A percentile compares a stretch with the other conserved stretches of the same genome.
These are phyloP conservation scores for Termitomyces titanicus DNA, from an alignment of 768 basidiomycete genomes.

Conservation along the genomic window DNA sequence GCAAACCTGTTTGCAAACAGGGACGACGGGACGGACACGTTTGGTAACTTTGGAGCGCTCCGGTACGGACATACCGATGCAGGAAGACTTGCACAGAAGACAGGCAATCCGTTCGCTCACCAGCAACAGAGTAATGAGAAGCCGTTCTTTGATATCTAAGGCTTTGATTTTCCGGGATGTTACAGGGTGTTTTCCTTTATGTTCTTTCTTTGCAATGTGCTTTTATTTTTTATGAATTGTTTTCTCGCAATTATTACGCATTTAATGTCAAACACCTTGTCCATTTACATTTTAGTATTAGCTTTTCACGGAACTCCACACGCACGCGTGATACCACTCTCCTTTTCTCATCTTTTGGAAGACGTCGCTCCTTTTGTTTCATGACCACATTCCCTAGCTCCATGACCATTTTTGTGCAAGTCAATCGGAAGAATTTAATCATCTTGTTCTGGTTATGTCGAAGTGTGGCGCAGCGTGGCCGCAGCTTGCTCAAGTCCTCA, in stretches of 20 bases:
- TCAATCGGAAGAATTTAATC: too few species aligned
- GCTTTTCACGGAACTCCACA: neutral
- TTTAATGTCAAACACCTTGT: neutral
- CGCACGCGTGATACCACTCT: neutral
- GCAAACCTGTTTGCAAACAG: conserved; percentile 82
- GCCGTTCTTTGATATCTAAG: conserved; percentile 75
- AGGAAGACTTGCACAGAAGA: conserved; percentile 43
- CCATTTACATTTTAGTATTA: neutral
- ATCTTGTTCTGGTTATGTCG: too few species aligned
- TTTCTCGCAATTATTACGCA: neutral
- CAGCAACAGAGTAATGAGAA: conserved; percentile 56
- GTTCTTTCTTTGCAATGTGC: neutral
- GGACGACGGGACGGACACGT: conserved; percentile 93
- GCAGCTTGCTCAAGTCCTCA: too few species aligned
- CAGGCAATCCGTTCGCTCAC: conserved; percentile 69
- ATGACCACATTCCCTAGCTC: too few species aligned
- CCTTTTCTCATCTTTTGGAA: neutral
- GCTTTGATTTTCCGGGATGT: neutral
- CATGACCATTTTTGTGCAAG: too few species aligned
- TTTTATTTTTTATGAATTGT: neutral
- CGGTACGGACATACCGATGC: conserved; percentile 65
- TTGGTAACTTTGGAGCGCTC: conserved; percentile 82
- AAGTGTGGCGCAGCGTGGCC: neutral
- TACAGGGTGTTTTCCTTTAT: neutral
- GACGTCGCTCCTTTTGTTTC: neutral